phyloP scores from a whole-genome alignment of 2,329 filamentous ascomycete species.

The Stromatinia cepivora region DNA sequence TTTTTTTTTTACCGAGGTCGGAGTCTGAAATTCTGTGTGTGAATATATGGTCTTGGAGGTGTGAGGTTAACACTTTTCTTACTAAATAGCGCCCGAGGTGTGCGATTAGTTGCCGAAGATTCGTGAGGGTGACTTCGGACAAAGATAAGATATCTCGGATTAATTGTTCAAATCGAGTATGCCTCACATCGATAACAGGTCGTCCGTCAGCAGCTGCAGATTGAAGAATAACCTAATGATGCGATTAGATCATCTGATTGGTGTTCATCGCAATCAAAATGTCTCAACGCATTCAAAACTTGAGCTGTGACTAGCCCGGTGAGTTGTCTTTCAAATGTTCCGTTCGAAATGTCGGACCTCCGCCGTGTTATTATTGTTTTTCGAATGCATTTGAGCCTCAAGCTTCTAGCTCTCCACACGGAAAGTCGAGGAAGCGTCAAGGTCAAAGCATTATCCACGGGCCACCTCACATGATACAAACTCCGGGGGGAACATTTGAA shows the following conservation, averaged over 20 bases:
- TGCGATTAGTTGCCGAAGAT: background rate
- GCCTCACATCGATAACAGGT: background rate
- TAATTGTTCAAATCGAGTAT: background rate
- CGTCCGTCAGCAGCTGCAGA: background rate
- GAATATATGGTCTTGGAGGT: background rate
- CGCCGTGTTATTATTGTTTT: background rate
- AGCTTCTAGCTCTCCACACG: background rate
- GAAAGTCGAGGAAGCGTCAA: too few relatives aligned
- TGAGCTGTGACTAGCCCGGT: too few relatives aligned
- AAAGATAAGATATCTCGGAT: background rate
- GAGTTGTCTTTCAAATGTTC: too few relatives aligned
- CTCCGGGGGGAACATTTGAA: background rate
- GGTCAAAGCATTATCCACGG: background rate
- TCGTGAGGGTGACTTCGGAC: background rate
- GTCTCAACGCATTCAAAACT: background rate
- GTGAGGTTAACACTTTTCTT: background rate
- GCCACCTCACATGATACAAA: conserved; percentile 2
- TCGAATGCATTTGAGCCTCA: background rate
- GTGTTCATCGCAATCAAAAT: background rate
- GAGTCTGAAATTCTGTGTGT: background rate
- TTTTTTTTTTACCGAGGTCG: conserved; percentile 12
- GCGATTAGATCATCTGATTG: background rate
- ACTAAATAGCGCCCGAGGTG: background rate
- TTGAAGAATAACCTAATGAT: background rate
- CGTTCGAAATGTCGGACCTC: background rate